Evolutionary conservation across 139 green algal species (phyloP), one percentile per base, ranked within the genome.

Genomic region (Dunaliella primolecta): DNA sequence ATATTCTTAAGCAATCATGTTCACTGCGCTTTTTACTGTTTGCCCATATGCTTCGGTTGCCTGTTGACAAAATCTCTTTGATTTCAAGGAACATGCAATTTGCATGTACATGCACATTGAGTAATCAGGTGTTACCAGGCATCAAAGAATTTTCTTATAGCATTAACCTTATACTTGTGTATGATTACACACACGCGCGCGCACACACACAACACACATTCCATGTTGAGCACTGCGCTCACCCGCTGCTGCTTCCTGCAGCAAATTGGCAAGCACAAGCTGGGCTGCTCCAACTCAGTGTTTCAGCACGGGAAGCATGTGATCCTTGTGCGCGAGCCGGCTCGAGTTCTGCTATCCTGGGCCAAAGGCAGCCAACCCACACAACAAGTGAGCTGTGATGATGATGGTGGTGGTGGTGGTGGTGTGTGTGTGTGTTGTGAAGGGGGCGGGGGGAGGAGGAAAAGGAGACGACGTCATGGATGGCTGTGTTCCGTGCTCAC

Each of bases 231-330:
- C 64, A 80, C 30, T 30, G 0, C 84, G 84, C 70, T 57, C 30
- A 36, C 55, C 30, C 85, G 86, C 36, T 64, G 94, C 78, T 46
- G 92, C 75, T 95, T 94, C 80, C 87, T 81, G 30, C 96, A 96
- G 87, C 93, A 95, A 89, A 96, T 96, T 75, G 92, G 87, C 20
- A 97, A 97, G 88, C 93, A 95, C 46, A 92, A 93, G 71, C 33
- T 92, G 27, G 91, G 89, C 0, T 24, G 95, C 0, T 55, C 82
- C 35, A 80, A 78, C 11, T 83, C 57, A n/a, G 64, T 96, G n/a
- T 91, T 94, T 83, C 37, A 81, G 35, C n/a, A 70, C 2, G 88
- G 86, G 30, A 37, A 85, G 11, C 91, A 95, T 84, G 72, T 95
- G 83, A 38, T 95, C n/a, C 89, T 95, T 77, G 80, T 91, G 3